phyloP scores from a whole-genome alignment of 768 basidiomycete species.

The Filobasidium wieringae region DNA sequence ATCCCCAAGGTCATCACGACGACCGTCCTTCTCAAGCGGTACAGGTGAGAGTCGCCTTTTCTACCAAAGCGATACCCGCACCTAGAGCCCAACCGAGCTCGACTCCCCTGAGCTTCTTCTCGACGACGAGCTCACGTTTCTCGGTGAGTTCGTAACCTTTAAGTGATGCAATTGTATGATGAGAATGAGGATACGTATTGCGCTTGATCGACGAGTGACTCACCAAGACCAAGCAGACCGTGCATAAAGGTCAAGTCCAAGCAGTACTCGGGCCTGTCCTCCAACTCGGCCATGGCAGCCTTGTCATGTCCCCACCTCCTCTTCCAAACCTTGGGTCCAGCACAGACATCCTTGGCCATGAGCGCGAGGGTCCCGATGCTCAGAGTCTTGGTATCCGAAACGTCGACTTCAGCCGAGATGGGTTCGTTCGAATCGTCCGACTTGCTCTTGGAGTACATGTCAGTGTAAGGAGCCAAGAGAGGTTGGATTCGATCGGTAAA shows the following conservation, averaged over 20 bases:
- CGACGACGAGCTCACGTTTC: conserved; percentile 52
- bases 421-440: conserved; percentile 2
- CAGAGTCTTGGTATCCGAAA: conserved; percentile 31
- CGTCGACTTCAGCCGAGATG: conserved; percentile 21
- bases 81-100: conserved; percentile 92
- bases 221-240: conserved; percentile 54
- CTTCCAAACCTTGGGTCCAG: conserved; percentile 53
- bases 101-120: conserved; percentile 75
- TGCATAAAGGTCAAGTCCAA: conserved; percentile 94
- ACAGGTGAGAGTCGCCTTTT: conserved; percentile 36
- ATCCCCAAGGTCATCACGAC: not conserved
- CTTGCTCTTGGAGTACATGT: not conserved
- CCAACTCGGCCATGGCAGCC: conserved; percentile 55
- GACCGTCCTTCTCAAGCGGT: conserved; percentile 19
- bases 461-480: conserved; percentile 44
- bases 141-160: conserved; percentile 75
- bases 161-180: not conserved
- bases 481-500: conserved; percentile 90
- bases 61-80: conserved; percentile 44
- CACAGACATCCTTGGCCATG: conserved; percentile 62
- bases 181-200: not conserved
- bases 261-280: conserved; percentile 83
- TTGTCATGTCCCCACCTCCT: conserved; percentile 37
- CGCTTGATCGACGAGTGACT: not conserved
- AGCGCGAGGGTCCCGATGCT: conserved; percentile 51